Evolutionary conservation across 306 rosid genomes (phyloP), one percentile per base, ranked within the genome.

Genomic region (Arachis stenosperma): DNA sequence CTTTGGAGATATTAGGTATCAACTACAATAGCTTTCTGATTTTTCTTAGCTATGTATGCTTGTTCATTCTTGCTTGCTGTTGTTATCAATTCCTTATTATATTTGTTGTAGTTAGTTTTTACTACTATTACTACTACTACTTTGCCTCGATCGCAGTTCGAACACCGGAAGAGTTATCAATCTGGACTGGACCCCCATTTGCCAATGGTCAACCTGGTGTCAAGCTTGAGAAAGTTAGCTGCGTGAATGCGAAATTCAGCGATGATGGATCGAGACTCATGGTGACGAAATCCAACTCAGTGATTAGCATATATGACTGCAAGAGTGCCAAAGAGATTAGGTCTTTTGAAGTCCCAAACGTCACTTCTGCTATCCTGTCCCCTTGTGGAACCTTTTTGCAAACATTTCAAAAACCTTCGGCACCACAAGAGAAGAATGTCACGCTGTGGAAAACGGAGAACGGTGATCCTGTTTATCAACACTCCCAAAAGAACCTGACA

Each of bases 161-260:
- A 61, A 84, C 78, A 43, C 91, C 93, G 0, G 98, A 90, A 58
- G 87, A 88, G 17, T 84, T 73, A 72, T 93, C 87, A 3, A 71
- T 91, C 83, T 93, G 97, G 98, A 88, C 83, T 2, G 98, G 98
- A 2, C 97, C 94, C 0, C 96, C 96, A 6, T 90, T 89, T 47
- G 47, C 50, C 71, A 71, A 81, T 73, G 89, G 84, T 43, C 81
- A 88, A 69, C 94, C 96, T 9, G 81, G 55, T 59, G 53, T 77
- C 74, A 89, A 86, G 85, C 92, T 88, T 61, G 94, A 88, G 12
- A 89, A 88, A 37, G 78, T 83, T 60, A 50, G 84, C 61, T 90
- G 97, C 74, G 6, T 57, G 6, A 91, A 36, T 48, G 80, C 94
- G 0, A 90, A 86, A 65, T 93, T 86, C 84, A 82, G 93, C 30